Base-by-base conservation (phyloP, 768 basidiomycete species). In the Leccinellum albellum region DNA sequence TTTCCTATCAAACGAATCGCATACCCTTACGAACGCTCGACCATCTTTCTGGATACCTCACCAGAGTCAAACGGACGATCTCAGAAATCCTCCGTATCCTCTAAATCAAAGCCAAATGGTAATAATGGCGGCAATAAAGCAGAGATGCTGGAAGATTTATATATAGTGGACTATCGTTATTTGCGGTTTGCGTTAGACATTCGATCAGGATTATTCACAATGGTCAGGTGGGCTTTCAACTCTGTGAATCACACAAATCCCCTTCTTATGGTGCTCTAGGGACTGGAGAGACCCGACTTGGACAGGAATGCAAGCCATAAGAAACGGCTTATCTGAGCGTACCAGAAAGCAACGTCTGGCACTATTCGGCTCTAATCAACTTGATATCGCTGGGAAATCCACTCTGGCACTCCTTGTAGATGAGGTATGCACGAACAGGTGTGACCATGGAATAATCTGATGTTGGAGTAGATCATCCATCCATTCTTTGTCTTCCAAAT, bases 401-500 rank as follows among this genome's bases (percentile, higher is more conserved):
- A 83, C 87, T 12, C 56, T 85, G 4, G 78, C 83, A 15, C 79
- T 99, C 3, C 77, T 98, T 7, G 75, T 98, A 20, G 94, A 98
- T 62, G 97, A 98, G 81, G 94, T 93, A 70, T 53, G 75, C 67
- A 35, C 23, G n/a, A 15, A 53, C 14, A 35, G n/a, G 10, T 35
- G 13, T 51, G 20, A 32, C 15, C 21, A 29, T 28, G 47, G 37
- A 8, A 33, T 47, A 17, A 55, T 10, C 53, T 63, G 51, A 61
- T 42, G 14, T 56, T 6, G 24, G 42, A 29, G 32, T 60, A 87
- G 93, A 84, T 97, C 46, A 88, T 98, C 37, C 96, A 98, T 68
- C 97, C 97, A 1, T 98, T 98, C 74, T 98, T 98, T 69, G 88
- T 99, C 54, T 99, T 99, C 68, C 97, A 99, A 79, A 87, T 98